Percentiles rank a stretch among this genome's conserved stretches.
These are phyloP conservation scores for Argentina anserina DNA, from an alignment of 306 rosid species.

Conservation along the genomic window DNA sequence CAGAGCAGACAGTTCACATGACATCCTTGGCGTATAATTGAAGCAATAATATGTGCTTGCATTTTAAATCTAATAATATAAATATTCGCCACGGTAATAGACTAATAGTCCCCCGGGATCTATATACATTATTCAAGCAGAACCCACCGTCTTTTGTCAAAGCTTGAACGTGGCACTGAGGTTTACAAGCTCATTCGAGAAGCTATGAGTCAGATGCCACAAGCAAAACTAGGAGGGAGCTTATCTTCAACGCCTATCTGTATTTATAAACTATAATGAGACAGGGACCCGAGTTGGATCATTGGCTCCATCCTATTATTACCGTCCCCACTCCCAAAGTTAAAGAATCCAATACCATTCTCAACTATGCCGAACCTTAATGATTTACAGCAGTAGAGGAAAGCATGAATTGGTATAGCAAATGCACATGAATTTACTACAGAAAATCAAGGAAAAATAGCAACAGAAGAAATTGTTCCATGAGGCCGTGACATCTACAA, in stretches of 20 bases:
- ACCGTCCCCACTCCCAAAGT: too few relatives aligned
- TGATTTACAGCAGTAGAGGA: background rate
- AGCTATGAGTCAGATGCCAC: background rate
- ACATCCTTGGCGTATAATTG: background rate
- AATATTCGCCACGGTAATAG: background rate
- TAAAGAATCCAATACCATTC: background rate
- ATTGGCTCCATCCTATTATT: background rate
- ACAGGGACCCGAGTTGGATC: background rate
- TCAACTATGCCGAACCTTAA: background rate
- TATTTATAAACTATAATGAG: background rate
- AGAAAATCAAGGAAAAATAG: background rate
- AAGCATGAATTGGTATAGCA: background rate
- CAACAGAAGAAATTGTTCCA: constrained; percentile 6
- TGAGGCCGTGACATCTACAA: constrained; percentile 21
- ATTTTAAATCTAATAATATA: background rate
- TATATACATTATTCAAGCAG: background rate
- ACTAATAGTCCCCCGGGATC: too few relatives aligned
- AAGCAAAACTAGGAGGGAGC: background rate
- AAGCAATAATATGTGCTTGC: background rate
- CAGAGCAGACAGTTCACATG: background rate
- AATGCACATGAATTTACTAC: background rate
- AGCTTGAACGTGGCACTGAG: background rate
- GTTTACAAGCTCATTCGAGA: background rate
- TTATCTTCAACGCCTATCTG: background rate
- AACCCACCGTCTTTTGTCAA: background rate